Evolutionary conservation across 768 basidiomycete species (phyloP), one percentile per base, ranked within the genome.

Genomic region (Hydnum rufescens): DNA sequence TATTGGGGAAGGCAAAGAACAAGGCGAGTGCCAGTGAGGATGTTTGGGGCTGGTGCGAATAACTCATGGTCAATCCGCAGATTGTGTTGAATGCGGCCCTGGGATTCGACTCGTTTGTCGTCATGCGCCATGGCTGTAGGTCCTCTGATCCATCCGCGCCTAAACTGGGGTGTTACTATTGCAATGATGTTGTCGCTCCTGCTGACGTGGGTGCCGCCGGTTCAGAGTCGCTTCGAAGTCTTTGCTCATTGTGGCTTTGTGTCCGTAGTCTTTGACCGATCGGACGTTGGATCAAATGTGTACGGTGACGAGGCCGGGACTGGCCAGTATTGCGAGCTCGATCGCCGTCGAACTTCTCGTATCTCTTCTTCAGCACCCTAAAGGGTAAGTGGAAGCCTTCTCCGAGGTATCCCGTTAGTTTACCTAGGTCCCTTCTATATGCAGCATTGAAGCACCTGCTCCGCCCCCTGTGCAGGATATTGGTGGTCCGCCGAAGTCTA

Each of bases 271-370:
- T 2, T 65, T 83, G 42, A 82, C 84, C 0, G 93, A 97, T 63
- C 74, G 90, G 39, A 93, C 92, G 3, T 74, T 97, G 13, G 95
- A 97, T 64, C 93, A 97, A 64, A 96, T 96, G 93, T 99, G 95
- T 63, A 97, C 95, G 0, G 95, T 99, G 29, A 96, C 93, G 0
- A 71, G 95, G 22, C 95, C 95, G 0, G 93, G 93, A 0, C 72
- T 97, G 1, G 95, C 93, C 0, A 77, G 88, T 0, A 88, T 96
- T 50, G 95, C 95, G 0, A 77, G 84, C 1, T 81, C 92, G 0
- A 84, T 82, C 0, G 90, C 89, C 0, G 93, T 96, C 1, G 95
- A 99, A 63, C 70, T 99, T 5, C 74, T 97, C 23, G 79, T 86
- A 1, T 85, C 88, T 0, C 66, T 95, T 2, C 58, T 96, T 4